Evolutionary conservation across 2,329 filamentous ascomycete species (phyloP).

Genomic region (Pyrenochaeta sp.): DNA sequence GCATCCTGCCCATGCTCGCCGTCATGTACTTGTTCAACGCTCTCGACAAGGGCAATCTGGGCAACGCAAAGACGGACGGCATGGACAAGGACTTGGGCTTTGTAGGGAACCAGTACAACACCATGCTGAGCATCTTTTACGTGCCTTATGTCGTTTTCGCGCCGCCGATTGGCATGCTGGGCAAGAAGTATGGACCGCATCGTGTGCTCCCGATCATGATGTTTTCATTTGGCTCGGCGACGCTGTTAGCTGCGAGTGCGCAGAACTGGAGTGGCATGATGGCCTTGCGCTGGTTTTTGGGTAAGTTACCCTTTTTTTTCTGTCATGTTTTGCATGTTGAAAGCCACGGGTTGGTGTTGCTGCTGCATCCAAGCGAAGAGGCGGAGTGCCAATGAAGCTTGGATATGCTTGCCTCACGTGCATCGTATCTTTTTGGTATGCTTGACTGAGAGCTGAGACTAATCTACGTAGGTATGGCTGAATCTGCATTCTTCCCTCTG

Average conservation of each 20-base stretch:
- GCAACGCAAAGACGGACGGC: constrained; percentile 56
- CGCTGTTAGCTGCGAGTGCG: constrained; percentile 65
- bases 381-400: constrained; percentile 14
- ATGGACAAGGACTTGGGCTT: constrained; percentile 66
- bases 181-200: constrained; percentile 72
- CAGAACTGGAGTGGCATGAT: constrained; percentile 72
- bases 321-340: too few relatives aligned
- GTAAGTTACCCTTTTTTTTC: constrained; percentile 47
- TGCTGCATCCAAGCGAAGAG: neutral
- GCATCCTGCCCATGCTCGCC: constrained; percentile 65
- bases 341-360: too few relatives aligned
- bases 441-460: constrained; percentile 3
- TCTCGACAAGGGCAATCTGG: constrained; percentile 45
- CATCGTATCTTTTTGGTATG: neutral
- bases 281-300: constrained; percentile 73
- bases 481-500: constrained; percentile 74
- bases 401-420: constrained; percentile 7
- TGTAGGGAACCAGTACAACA: constrained; percentile 71
- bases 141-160: constrained; percentile 77
- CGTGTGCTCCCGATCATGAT: constrained; percentile 73
- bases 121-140: constrained; percentile 74
- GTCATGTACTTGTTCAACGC: constrained; percentile 68
- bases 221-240: constrained; percentile 72
- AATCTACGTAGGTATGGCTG: constrained; percentile 59
- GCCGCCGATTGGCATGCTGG: constrained; percentile 70